Conservation (phyloP, 2,329 filamentous ascomycete species). For the Phaeoacremonium minimum region DNA sequence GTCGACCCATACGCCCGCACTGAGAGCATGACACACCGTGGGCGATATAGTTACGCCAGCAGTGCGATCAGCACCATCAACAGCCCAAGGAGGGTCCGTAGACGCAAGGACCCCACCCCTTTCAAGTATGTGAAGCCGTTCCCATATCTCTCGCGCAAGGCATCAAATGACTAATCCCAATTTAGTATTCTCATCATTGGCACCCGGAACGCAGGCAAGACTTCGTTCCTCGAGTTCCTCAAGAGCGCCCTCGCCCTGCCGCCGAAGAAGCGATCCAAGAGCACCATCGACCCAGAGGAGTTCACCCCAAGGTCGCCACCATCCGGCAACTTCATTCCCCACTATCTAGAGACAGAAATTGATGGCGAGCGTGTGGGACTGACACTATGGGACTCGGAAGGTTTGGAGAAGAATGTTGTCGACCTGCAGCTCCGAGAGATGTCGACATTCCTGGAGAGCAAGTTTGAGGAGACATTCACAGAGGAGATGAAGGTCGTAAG, state of each 20-base stretch:
- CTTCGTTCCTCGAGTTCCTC: conserved; percentile 93
- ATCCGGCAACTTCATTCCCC: conserved; percentile 72
- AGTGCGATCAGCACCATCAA: conserved; percentile 88
- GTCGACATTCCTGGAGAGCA: conserved; percentile 88
- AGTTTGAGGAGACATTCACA: conserved; percentile 95
- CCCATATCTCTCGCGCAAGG: not conserved
- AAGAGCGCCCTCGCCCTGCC: conserved; percentile 80
- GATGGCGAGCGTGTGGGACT: conserved; percentile 87
- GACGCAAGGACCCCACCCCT: conserved; percentile 94
- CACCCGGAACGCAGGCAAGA: conserved; percentile 84
- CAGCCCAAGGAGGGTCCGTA: conserved; percentile 83
- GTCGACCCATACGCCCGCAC: conserved; percentile 77
- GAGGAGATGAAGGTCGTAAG: conserved; percentile 98
- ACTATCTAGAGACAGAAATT: conserved; percentile 92
- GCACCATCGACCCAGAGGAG: conserved; percentile 53
- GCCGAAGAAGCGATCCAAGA: conserved; percentile 66
- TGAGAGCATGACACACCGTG: conserved; percentile 95
- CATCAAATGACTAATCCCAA: not conserved
- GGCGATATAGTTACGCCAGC: conserved; percentile 93
- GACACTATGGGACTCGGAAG: conserved; percentile 95
- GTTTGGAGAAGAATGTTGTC: conserved; percentile 89
- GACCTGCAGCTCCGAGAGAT: conserved; percentile 92
- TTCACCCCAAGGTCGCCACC: conserved; percentile 46
- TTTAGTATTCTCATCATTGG: conserved; percentile 84
- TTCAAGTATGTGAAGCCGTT: conserved; percentile 79